Evolutionary conservation across 2,329 filamentous ascomycete genomes (phyloP).

Genomic region (Whalleya microplaca): DNA sequence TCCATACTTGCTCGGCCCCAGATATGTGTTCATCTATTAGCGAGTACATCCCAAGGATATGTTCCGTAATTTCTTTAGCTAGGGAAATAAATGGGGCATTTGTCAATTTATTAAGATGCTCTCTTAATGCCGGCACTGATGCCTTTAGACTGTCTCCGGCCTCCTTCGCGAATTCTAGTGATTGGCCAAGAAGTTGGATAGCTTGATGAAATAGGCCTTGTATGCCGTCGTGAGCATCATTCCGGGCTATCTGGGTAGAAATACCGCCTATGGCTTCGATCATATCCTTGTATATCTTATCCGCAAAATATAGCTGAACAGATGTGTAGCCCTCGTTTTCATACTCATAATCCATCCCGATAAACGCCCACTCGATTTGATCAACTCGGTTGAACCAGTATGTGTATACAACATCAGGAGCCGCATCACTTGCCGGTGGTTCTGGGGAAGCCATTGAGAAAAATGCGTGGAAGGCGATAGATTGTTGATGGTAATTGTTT

Average conservation of each 20-base stretch:
- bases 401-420: not conserved
- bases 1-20: not conserved
- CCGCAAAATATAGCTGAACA: not conserved
- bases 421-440: not conserved
- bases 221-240: no score
- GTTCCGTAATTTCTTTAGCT: not conserved
- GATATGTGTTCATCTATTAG: not conserved
- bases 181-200: no score
- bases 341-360: constrained; percentile 1
- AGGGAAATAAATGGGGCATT: not conserved
- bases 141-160: no score
- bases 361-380: not conserved
- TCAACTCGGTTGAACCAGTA: constrained; percentile 1
- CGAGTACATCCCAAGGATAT: constrained; percentile 2
- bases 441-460: not conserved
- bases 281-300: not conserved
- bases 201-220: no score
- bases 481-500: not conserved
- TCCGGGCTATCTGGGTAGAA: no score
- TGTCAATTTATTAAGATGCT: not conserved
- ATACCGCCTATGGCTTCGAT: no score
- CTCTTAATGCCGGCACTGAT: not conserved
- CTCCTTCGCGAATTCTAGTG: no score
- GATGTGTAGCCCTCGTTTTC: not conserved
- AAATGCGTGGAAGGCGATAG: not conserved